Evolutionary conservation across 345 rosid genomes (phyloP).

Genomic region (Schrenkiella parvula): DNA sequence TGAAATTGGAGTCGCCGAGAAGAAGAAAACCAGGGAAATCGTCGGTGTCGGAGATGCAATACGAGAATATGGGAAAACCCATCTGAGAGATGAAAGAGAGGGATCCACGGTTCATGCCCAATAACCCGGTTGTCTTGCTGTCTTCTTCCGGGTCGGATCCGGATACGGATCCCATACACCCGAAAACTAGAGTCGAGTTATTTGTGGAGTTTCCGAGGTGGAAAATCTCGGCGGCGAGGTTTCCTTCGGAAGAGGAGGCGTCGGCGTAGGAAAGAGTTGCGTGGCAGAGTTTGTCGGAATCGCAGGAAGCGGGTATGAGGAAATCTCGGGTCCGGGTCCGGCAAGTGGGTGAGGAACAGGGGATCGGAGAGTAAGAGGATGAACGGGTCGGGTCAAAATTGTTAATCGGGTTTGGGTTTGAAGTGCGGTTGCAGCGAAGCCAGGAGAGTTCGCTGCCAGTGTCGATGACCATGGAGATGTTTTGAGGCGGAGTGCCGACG

Average conservation of each 20-base stretch:
- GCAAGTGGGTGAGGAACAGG: constrained; percentile 71
- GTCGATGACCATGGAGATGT: constrained; percentile 83
- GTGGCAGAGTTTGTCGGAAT: constrained; percentile 67
- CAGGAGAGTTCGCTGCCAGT: constrained; percentile 94
- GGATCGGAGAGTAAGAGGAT: constrained; percentile 53
- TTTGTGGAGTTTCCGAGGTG: constrained; percentile 49
- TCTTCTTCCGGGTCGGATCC: constrained; percentile 74
- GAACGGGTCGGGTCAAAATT: constrained; percentile 62
- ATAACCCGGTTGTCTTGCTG: constrained; percentile 58
- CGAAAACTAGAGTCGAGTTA: constrained; percentile 51
- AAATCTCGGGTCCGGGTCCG: constrained; percentile 64
- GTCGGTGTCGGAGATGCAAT: constrained; percentile 68
- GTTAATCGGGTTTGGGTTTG: constrained; percentile 28
- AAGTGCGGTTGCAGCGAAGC: constrained; percentile 66
- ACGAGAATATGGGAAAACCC: constrained; percentile 81
- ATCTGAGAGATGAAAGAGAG: constrained; percentile 76
- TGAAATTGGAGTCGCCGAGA: constrained; percentile 73
- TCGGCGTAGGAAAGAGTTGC: constrained; percentile 83
- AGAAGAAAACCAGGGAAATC: constrained; percentile 71
- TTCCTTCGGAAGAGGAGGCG: constrained; percentile 78
- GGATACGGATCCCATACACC: constrained; percentile 79
- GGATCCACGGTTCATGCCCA: constrained; percentile 93
- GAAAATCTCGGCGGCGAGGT: constrained; percentile 66
- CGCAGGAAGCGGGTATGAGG: constrained; percentile 80
- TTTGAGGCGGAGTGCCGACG: constrained; percentile 88